These are phyloP conservation scores for Asclepias syriaca DNA, from an alignment of 257 asterid genomes.

Conservation along the genomic window DNA sequence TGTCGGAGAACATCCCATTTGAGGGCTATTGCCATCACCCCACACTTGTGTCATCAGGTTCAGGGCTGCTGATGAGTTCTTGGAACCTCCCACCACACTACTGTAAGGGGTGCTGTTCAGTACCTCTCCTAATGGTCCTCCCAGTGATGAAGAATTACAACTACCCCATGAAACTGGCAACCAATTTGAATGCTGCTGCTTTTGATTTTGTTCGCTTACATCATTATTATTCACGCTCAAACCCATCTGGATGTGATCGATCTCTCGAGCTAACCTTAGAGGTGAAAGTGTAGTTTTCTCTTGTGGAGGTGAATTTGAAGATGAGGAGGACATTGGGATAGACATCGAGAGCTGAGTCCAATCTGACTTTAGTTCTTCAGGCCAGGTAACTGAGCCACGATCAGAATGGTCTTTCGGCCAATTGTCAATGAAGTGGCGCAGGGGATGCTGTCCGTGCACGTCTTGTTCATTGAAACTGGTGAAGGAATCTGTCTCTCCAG, in stretches of 20 bases:
- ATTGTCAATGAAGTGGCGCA: conserved; percentile 58
- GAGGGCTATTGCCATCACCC: conserved; percentile 28
- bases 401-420: conserved; percentile 56
- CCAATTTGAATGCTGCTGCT: conserved; percentile 42
- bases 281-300: conserved; percentile 46
- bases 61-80: conserved; percentile 24
- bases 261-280: conserved; percentile 48
- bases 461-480: conserved; percentile 37
- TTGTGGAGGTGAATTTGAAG: conserved; percentile 47
- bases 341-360: conserved; percentile 96
- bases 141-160: conserved; percentile 28
- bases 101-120: conserved; percentile 39
- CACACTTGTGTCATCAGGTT: conserved; percentile 30
- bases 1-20: conserved; percentile 62
- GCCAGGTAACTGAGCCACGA: conserved; percentile 44
- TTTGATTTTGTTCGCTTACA: conserved; percentile 24
- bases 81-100: conserved; percentile 16
- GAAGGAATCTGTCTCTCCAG: conserved; percentile 37
- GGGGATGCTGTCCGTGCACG: conserved; percentile 31
- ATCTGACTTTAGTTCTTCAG: conserved; percentile 55
- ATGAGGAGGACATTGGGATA: conserved; percentile 54
- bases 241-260: conserved; percentile 57
- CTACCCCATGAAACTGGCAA: conserved; percentile 63
- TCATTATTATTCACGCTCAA: conserved; percentile 38
- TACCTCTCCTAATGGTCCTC: conserved; percentile 88